Percentiles rank a stretch among this genome's conserved stretches.
These are phyloP conservation scores for Coccomyxa subellipsoidea DNA, from an alignment of 163 green algal species.

Conservation along the genomic window DNA sequence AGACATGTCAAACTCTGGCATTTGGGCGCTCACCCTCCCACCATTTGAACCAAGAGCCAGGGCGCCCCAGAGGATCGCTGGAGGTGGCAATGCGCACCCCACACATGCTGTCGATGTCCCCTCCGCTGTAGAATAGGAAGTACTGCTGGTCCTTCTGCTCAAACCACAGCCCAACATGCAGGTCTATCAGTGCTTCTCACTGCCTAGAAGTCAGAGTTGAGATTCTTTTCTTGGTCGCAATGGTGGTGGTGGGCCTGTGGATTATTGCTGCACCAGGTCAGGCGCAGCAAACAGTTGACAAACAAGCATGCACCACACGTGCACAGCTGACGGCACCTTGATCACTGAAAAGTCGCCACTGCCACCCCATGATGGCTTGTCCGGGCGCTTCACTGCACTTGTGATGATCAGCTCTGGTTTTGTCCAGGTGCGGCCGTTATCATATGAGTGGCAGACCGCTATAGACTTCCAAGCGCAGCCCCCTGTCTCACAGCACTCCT, in stretches of 20 bases:
- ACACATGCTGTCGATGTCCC: not conserved
- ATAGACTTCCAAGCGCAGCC: not conserved
- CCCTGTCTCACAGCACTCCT: not conserved
- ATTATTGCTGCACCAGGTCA: no score
- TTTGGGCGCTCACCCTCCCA: not conserved
- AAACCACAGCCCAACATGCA: not conserved
- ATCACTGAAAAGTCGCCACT: not conserved
- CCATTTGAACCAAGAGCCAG: conserved; percentile 3
- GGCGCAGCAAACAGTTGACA: no score
- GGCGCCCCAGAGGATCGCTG: not conserved
- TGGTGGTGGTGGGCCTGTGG: no score
- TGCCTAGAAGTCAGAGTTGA: no score
- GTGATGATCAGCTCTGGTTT: conserved; percentile 6
- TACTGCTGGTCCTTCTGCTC: not conserved
- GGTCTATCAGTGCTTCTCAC: no score
- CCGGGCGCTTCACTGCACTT: not conserved
- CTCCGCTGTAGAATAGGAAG: not conserved
- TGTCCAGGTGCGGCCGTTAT: not conserved
- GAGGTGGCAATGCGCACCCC: not conserved
- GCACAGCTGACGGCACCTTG: not conserved
- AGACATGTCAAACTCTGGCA: not conserved
- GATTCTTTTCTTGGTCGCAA: no score
- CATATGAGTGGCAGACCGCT: not conserved
- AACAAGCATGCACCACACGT: no score
- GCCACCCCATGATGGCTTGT: not conserved